Base-by-base conservation (phyloP, 2,329 filamentous ascomycete genomes). In the Fusarium pseudonygamai region DNA sequence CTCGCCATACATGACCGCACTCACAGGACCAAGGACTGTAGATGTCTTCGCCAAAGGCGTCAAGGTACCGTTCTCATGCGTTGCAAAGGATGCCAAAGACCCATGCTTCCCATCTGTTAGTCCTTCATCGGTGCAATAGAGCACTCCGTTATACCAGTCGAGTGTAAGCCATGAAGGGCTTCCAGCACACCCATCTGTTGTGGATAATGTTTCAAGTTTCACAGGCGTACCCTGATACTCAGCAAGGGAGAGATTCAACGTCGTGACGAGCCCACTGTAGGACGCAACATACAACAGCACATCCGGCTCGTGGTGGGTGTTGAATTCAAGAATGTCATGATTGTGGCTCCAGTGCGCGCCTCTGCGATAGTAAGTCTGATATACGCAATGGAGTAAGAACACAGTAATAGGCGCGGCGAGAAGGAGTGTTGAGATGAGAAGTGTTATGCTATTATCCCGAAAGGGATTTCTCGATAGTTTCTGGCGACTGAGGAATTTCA, bases 121-220 rank as follows among this genome's bases (percentile, higher is more conserved):
- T 28, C 85, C 88, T 82, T 93, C 91, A 73, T 93, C 87, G 49
- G 89, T 75, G 80, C 90, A 92, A 81, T 88, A 90, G 16, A 93
- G 82, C 18, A 85, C 79, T 28, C 83, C 82, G 68, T 85, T 84
- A 50, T 82, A 76, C 64, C 83, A 79, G 77, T 90, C 87, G 26
- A 90, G 83, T 26, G 88, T 87, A 64, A 92, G 81, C 90, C 90
- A 93, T 16, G 89, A 87, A 10, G 90, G 87, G 67, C 85, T 87
- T 5, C 83, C 80, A 15, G 84, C 87, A 79, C 90, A 92, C 39
- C 81, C 82, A 58, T 82, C 83, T 28, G 83, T 84, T 7, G 80
- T 79, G 58, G 84, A 83, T 24, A 87, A 79, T 26, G 80, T 77
- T 73, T 82, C 79, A 67, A 91, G 84, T 26, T 53, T 40, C 20